Percentiles rank a stretch among this genome's conserved stretches.
These are phyloP conservation scores for Lumnitzera littorea DNA, from an alignment of 345 rosid genomes.

Conservation along the genomic window DNA sequence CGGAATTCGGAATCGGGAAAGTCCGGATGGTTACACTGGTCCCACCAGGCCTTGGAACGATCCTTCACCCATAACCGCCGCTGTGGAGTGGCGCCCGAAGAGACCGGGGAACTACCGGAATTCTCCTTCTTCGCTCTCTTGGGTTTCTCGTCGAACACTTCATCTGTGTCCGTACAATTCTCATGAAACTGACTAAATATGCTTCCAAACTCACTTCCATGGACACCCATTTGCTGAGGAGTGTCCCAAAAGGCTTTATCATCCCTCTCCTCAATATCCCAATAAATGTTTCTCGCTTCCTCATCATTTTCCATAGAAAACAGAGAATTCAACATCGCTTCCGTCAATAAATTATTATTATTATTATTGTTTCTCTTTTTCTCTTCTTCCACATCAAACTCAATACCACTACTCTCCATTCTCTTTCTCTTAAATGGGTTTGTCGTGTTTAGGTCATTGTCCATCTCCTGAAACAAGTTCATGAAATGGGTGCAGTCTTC, in stretches of 20 bases:
- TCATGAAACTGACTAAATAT: constrained; percentile 12
- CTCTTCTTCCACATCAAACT: neutral
- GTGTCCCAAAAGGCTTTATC: constrained; percentile 36
- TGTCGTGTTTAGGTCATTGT: neutral
- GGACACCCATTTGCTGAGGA: constrained; percentile 15
- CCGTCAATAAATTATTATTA: no score
- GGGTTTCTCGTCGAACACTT: constrained; percentile 5
- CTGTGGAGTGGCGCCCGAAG: constrained; percentile 23
- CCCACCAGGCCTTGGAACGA: constrained; percentile 90
- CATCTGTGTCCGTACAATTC: constrained; percentile 31
- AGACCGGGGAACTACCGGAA: constrained; percentile 1
- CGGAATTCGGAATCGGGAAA: constrained; percentile 67
- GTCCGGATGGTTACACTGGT: constrained; percentile 46
- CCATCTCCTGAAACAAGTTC: constrained; percentile 21
- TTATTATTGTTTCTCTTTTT: neutral
- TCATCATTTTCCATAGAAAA: constrained; percentile 57
- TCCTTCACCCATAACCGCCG: constrained; percentile 87
- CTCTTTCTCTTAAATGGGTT: constrained; percentile 15
- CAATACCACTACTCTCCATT: neutral
- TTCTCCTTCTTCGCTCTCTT: constrained; percentile 8
- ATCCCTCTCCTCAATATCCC: constrained; percentile 28
- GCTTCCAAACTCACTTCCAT: no score
- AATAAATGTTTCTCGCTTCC: constrained; percentile 32
- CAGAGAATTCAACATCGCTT: constrained; percentile 40
- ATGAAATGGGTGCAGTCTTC: constrained; percentile 27